These are phyloP conservation scores for Malassezia sp. DNA, from an alignment of 1,284 basidiomycete species.

Conservation along the genomic window DNA sequence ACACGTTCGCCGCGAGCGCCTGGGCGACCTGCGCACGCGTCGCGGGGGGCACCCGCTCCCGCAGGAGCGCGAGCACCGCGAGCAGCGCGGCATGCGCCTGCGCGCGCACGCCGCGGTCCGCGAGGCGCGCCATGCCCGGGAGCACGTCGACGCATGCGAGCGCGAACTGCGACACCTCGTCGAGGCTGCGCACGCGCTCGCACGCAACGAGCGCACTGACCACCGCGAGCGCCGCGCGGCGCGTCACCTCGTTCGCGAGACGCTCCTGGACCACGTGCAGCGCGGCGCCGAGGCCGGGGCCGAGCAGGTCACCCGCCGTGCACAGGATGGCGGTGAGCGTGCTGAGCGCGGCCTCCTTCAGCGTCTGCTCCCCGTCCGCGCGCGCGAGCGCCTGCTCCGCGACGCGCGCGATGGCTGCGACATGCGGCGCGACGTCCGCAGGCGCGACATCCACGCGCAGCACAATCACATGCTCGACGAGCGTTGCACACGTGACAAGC, in stretches of 20 bases:
- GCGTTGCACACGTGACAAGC: constrained; percentile 53
- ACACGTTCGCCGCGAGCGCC: constrained; percentile 44
- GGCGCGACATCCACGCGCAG: neutral
- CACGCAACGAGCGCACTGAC: constrained; percentile 50
- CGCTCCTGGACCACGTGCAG: constrained; percentile 63
- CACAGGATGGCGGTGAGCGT: constrained; percentile 76
- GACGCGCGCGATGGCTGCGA: constrained; percentile 63
- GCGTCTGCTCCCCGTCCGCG: constrained; percentile 79
- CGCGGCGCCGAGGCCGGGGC: constrained; percentile 43
- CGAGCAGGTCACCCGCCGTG: constrained; percentile 62
- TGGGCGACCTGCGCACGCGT: constrained; percentile 63
- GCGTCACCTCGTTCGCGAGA: constrained; percentile 55
- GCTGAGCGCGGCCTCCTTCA: constrained; percentile 69
- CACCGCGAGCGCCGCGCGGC: constrained; percentile 44
- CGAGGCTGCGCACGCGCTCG: constrained; percentile 55
- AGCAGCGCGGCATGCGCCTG: constrained; percentile 3
- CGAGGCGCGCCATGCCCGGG: neutral
- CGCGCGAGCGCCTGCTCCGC: constrained; percentile 62
- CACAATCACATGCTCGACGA: constrained; percentile 45
- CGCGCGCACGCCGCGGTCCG: neutral
- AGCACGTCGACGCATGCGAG: constrained; percentile 1
- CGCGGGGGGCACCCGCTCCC: constrained; percentile 65
- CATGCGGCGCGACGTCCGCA: constrained; percentile 7
- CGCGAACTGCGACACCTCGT: neutral
- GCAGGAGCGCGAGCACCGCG: constrained; percentile 58